A percentile compares a stretch with the other conserved stretches of the same genome.
Conservation (phyloP, 768 basidiomycete species). For the Boletus vermiculosoides region DNA sequence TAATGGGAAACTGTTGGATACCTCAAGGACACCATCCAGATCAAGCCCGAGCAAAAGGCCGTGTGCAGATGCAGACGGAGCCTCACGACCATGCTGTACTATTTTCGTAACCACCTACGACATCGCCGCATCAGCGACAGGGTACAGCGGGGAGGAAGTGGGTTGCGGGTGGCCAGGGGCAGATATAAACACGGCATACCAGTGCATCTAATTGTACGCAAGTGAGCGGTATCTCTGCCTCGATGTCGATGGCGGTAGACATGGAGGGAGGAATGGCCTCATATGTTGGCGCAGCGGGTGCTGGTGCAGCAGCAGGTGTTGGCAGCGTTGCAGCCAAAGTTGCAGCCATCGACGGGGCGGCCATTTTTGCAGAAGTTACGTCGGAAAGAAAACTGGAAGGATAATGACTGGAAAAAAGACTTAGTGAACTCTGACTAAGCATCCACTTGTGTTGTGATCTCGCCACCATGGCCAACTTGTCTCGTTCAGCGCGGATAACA, state of each 20-base stretch:
- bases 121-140: slow-evolving; percentile 18
- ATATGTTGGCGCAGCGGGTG: slow-evolving; percentile 65
- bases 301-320: slow-evolving; percentile 53
- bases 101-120: slow-evolving; percentile 88
- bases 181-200: slow-evolving; percentile 47
- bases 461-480: slow-evolving; percentile 35
- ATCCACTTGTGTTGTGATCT: neutral
- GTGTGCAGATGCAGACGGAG: slow-evolving; percentile 67
- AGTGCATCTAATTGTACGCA: slow-evolving; percentile 83
- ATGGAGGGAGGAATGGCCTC: slow-evolving; percentile 91
- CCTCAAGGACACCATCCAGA: slow-evolving; percentile 85
- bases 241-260: slow-evolving; percentile 91
- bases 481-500: slow-evolving; percentile 71
- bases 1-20: slow-evolving; percentile 87
- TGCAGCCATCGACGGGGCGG: slow-evolving; percentile 87
- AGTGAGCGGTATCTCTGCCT: slow-evolving; percentile 81
- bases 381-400: neutral
- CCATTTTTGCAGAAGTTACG: slow-evolving; percentile 34
- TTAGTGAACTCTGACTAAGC: slow-evolving; percentile 22
- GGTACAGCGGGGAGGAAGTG: neutral
- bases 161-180: slow-evolving; percentile 1
- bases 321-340: slow-evolving; percentile 84
- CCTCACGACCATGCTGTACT: slow-evolving; percentile 86
- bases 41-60: slow-evolving; percentile 90
- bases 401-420: neutral